phyloP scores from a whole-genome alignment of 2,329 filamentous ascomycete species.

The Penicillium digitatum region DNA sequence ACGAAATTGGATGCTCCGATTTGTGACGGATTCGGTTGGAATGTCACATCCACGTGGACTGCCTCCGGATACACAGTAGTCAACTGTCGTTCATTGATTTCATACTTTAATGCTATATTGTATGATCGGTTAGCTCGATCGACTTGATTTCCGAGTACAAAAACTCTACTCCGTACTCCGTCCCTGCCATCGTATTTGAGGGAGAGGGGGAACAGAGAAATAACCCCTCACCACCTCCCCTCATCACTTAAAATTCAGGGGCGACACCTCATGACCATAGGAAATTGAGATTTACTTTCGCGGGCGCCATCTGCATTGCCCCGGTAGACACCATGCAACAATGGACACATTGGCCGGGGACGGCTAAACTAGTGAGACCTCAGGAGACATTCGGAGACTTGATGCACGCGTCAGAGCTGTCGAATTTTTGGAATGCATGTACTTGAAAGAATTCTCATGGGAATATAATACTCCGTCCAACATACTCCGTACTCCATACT shows the following conservation, averaged over 20 bases:
- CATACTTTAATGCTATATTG: neutral
- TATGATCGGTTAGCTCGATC: too few relatives aligned
- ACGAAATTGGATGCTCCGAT: conserved; percentile 69
- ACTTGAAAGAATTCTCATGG: neutral
- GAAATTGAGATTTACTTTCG: conserved; percentile 12
- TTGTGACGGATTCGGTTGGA: conserved; percentile 52
- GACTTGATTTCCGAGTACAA: too few relatives aligned
- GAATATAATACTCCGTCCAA: too few relatives aligned
- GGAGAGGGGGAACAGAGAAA: conserved; percentile 3
- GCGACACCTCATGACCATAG: conserved; percentile 20
- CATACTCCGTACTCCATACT: too few relatives aligned
- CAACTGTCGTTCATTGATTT: neutral
- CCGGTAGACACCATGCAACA: conserved; percentile 15
- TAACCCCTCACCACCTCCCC: conserved; percentile 6
- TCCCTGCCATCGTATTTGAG: neutral
- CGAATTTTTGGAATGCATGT: neutral
- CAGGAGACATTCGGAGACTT: neutral
- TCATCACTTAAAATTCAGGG: conserved; percentile 9
- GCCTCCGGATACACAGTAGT: conserved; percentile 41
- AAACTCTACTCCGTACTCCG: too few relatives aligned
- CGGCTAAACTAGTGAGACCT: conserved; percentile 10
- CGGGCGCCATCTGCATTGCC: conserved; percentile 9
- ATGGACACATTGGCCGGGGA: conserved; percentile 11
- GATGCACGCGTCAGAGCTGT: neutral
- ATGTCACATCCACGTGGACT: conserved; percentile 27